Evolutionary conservation across 139 green algal genomes (phyloP), one percentile per base, ranked within the genome.

Genomic region (Nannochloris sp.): DNA sequence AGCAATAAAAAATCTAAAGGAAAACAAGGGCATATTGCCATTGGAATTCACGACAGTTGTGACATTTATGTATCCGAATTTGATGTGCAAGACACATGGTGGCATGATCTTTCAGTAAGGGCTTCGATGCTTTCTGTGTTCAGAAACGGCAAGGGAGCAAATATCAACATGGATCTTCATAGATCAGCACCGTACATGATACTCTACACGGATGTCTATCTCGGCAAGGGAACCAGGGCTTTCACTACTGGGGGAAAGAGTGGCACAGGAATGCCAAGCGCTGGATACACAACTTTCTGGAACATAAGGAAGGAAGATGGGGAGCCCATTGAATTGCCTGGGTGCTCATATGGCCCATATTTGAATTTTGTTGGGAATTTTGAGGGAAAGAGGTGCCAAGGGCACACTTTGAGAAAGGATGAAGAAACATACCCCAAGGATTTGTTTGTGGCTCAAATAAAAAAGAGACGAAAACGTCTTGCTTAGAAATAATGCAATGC

Each of bases 241-340:
- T 63, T 69, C 15, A 64, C 51, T 19, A 69, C 34, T 27, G 62
- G 36, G 5, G 25, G 51, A 44, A 16, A 44, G n/a, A 18, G 36
- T n/a, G 37, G 40, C 29, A 29, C 19, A 4, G 57, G 57, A 49
- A 44, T 64, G n/a, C 43, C 57, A 7, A 31, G 49, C 3, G 62
- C 54, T 59, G 49, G 48, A 5, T 69, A 50, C 16, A 64, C 62
- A 4, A 63, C 62, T 4, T 69, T 50, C 34, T 69, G 62, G 62
- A 69, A 69, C 62, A 44, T 69, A 18, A 57, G 61, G 11, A 67
- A 44, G 4, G 31, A 29, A 34, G 10, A 1, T 21, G 31, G 7
- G 10, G 15, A 14, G n/a, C 21, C 23, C 5, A 58, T 43, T 44
- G n/a, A 19, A 18, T 44, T 46, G 7, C 36, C 23, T 12, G 43